A percentile compares a stretch with the other conserved stretches of the same genome.
phyloP scores from a whole-genome alignment of 306 rosid genomes.

The Trifolium dubium region DNA sequence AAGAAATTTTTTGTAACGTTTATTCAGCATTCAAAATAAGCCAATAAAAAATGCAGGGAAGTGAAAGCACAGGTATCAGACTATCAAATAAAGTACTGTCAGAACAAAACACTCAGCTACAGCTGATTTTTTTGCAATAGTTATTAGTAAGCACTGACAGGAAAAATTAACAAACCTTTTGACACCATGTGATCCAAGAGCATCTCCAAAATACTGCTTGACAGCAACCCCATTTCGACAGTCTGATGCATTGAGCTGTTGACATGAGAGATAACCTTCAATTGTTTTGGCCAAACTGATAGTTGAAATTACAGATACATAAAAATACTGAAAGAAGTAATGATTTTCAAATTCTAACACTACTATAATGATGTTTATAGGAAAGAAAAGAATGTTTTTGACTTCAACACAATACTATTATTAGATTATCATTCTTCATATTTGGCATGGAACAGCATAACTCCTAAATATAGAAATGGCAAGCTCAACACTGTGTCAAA shows the following conservation, averaged over 20 bases:
- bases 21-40: conserved; percentile 15
- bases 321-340: conserved; percentile 10
- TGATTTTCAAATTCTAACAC: too few species aligned
- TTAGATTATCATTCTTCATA: conserved; percentile 14
- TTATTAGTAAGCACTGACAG: conserved; percentile 34
- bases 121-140: conserved; percentile 4
- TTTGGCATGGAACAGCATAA: background rate
- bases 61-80: background rate
- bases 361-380: too few species aligned
- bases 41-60: conserved; percentile 34
- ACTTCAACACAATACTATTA: background rate
- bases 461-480: background rate
- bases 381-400: background rate
- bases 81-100: conserved; percentile 14
- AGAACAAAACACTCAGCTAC: conserved; percentile 29
- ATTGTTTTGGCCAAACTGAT: conserved; percentile 13
- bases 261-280: conserved; percentile 31
- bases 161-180: conserved; percentile 59
- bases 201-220: conserved; percentile 72
- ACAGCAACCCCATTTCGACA: conserved; percentile 72
- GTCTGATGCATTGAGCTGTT: conserved; percentile 81
- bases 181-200: conserved; percentile 60
- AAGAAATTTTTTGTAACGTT: background rate
- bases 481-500: background rate
- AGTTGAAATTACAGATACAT: conserved; percentile 17